Evolutionary conservation across 345 rosid species (phyloP), one percentile per base, ranked within the genome.

Genomic region (Lenwebbia sp.): DNA sequence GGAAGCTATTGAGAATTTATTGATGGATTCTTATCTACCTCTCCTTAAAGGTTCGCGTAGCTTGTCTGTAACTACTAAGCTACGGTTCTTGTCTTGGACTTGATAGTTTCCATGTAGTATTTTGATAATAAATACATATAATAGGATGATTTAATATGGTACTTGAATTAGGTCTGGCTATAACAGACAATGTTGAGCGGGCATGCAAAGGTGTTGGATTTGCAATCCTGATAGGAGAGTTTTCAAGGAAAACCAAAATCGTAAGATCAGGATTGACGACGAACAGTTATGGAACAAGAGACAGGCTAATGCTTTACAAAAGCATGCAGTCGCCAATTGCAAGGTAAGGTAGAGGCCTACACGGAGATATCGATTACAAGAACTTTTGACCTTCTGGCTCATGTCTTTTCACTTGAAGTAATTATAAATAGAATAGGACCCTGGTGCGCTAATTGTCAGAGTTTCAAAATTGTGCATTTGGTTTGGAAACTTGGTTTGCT

Each of bases 151-250:
- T 44, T 41, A 49, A 25, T 70, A 47, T 50, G 57, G 41, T 15
- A 50, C 37, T 12, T 55, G 55, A 89, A 50, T 84, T 89, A 97
- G 99, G 99, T 62, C 96, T 97, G 91, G 95, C 95, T 90, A 99
- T 99, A 78, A 97, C 99, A 84, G 95, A 98, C 60, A 97, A 97
- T 90, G 98, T 83, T 82, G 91, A 95, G 83, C 98, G 94, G 90
- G 99, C 97, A 37, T 96, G 99, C 93, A 94, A 95, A 83, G 96
- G 96, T 65, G 99, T 97, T 84, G 94, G 86, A n/a, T 54, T 97
- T 85, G 99, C 99, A 26, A 94, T 97, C 87, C 95, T 97, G 98
- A 98, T 97, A 88, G 99, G 99, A 89, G 98, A 98, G 33, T 96
- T 97, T 92, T 98, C 98, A 1, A 92, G 99, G 86, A 96, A 97